Conservation (phyloP, 306 rosid species). For the Prunus padus region DNA sequence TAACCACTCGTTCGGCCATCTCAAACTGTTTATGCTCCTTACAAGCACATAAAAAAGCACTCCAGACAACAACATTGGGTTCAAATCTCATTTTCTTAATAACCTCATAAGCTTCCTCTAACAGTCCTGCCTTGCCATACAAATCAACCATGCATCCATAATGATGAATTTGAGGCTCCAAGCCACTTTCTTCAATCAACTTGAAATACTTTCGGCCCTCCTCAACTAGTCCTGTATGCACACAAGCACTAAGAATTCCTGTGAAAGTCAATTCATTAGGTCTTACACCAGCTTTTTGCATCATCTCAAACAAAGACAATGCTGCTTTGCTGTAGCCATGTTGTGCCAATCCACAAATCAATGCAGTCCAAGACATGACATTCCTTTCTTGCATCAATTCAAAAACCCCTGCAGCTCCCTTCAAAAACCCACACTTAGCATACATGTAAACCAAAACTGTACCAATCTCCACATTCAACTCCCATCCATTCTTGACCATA, state of each 20-base stretch:
- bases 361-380: conserved; percentile 52
- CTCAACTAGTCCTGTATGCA: conserved; percentile 43
- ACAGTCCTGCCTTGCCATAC: conserved; percentile 53
- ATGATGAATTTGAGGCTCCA: conserved; percentile 55
- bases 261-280: conserved; percentile 66
- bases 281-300: conserved; percentile 40
- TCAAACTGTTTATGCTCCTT: conserved; percentile 52
- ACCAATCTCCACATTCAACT: conserved; percentile 50
- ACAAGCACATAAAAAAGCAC: conserved; percentile 57
- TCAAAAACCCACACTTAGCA: conserved; percentile 50
- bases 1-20: conserved; percentile 59
- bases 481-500: conserved; percentile 50
- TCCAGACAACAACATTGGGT: conserved; percentile 49
- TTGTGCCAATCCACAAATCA: conserved; percentile 51
- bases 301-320: conserved; percentile 45
- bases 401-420: conserved; percentile 46
- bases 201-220: conserved; percentile 53
- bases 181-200: conserved; percentile 51
- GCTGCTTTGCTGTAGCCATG: conserved; percentile 47
- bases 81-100: conserved; percentile 45
- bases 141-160: conserved; percentile 62
- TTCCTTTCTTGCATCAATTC: conserved; percentile 41
- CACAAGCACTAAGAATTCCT: conserved; percentile 62
- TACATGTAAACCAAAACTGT: conserved; percentile 59
- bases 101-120: conserved; percentile 59